A percentile compares a stretch with the other conserved stretches of the same genome.
phyloP scores from a whole-genome alignment of 768 basidiomycete genomes.

The Cytidiella melzeri region DNA sequence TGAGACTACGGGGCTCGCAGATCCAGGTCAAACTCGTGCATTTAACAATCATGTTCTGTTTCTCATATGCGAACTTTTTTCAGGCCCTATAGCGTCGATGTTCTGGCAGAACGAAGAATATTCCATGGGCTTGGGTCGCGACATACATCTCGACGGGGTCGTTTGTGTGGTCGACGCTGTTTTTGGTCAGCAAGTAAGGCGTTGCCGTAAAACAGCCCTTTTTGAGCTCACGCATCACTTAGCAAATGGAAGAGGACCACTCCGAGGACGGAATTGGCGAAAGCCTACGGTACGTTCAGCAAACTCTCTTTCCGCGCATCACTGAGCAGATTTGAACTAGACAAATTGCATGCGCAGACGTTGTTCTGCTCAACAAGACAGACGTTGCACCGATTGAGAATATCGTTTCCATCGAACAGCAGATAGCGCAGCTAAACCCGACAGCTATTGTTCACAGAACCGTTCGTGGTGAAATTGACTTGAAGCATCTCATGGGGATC shows the following conservation, averaged over 20 bases:
- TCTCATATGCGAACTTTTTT: neutral
- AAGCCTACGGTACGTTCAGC: constrained; percentile 58
- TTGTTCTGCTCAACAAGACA: constrained; percentile 87
- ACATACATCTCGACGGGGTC: constrained; percentile 81
- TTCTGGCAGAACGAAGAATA: constrained; percentile 88
- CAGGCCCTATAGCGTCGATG: constrained; percentile 81
- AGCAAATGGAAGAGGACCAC: constrained; percentile 88
- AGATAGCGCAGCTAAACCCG: constrained; percentile 75
- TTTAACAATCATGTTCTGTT: neutral
- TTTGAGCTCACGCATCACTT: too few relatives aligned
- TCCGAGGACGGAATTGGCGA: constrained; percentile 63
- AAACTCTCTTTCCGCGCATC: neutral
- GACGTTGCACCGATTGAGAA: constrained; percentile 57
- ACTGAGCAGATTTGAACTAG: constrained; percentile 34
- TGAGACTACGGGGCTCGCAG: constrained; percentile 94
- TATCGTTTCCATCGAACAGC: constrained; percentile 44
- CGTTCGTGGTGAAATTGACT: constrained; percentile 62
- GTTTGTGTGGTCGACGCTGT: constrained; percentile 89
- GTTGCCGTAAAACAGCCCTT: neutral
- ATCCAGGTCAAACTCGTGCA: constrained; percentile 86
- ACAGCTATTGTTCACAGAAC: constrained; percentile 71
- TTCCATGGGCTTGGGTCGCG: constrained; percentile 55
- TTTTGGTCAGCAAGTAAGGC: constrained; percentile 56
- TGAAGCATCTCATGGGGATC: constrained; percentile 72
- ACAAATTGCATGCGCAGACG: constrained; percentile 90